Base-by-base conservation (phyloP, 2,329 filamentous ascomycete genomes). In the Lasiodiplodia gonubiensis region DNA sequence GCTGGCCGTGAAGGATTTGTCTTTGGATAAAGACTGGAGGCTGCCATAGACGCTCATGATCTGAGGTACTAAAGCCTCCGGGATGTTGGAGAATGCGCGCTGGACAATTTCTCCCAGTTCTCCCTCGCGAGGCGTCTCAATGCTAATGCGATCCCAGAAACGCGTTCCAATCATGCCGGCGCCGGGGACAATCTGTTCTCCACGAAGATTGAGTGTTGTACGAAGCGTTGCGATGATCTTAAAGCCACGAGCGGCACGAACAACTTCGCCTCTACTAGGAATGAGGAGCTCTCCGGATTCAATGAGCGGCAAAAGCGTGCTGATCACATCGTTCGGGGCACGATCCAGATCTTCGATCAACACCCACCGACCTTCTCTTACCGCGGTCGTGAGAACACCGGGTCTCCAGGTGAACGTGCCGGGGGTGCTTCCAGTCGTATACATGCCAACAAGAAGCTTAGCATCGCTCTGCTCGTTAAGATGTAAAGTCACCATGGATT, bases 381-480 rank as follows among this genome's bases (percentile, higher is more conserved):
- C 93, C 42, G 96, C 96, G 35, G 93, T 97, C 0, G 95, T 97
- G 72, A 99, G 83, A 23, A 98, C 92, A 80, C 95, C 95, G 3
- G 95, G 88, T 68, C 92, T 89, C 95, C 95, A 99, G 61, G 88
- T 87, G 76, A 99, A 99, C 11, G 92, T 94, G 1, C 94, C 94
- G 1, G 93, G 94, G 69, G 90, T 91, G 18, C 91, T 88, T 68
- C 93, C 94, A 25, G 93, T 95, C 1, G 94, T 92, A 79, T 99
- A 98, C 76, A 98, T 88, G 3, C 95, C 95, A 70, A 99, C 88
- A 49, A 99, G 87, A 82, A 97, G 92, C 79, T 99, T 99, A 0
- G 94, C 94, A 79, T 99, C 95, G 2, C 94, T 98, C 79, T 99
- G 96, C 79, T 98, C 95, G 76, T 99, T 99, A 39, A 99, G 84